A percentile compares a stretch with the other conserved stretches of the same genome.
phyloP scores from a whole-genome alignment of 345 rosid species.

The Boechera retrofracta region DNA sequence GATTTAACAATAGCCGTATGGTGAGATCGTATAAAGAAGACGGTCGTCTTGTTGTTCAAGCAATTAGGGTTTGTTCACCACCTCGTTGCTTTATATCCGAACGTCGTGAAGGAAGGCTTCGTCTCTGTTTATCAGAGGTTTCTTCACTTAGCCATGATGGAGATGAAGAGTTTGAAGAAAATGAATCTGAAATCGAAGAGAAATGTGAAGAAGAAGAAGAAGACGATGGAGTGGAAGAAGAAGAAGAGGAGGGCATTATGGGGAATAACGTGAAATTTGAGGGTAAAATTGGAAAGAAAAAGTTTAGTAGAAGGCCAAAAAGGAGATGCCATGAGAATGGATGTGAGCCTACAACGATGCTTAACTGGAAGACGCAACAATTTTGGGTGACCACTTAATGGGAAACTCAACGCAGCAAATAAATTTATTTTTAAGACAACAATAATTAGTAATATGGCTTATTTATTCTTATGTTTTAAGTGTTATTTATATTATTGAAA shows the following conservation, averaged over 20 bases:
- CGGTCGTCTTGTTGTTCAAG: conserved; percentile 75
- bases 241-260: conserved; percentile 38
- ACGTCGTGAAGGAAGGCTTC: conserved; percentile 73
- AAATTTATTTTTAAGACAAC: conserved; percentile 1
- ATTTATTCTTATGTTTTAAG: neutral
- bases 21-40: conserved; percentile 64
- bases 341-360: conserved; percentile 49
- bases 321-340: conserved; percentile 64
- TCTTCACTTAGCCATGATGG: neutral
- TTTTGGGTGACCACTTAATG: conserved; percentile 56
- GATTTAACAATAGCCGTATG: conserved; percentile 47
- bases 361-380: conserved; percentile 52
- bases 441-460: conserved; percentile 1
- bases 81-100: conserved; percentile 60
- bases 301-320: conserved; percentile 41
- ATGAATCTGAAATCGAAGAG: conserved; percentile 23
- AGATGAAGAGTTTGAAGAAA: conserved; percentile 24
- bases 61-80: conserved; percentile 49
- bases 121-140: conserved; percentile 49
- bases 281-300: conserved; percentile 51
- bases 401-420: neutral
- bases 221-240: conserved; percentile 34
- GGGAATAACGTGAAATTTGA: conserved; percentile 33
- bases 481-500: neutral
- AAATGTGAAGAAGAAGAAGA: conserved; percentile 29